Conservation (phyloP, 192 early-diverging fungal genomes). For the Backusella tuberculispora region DNA sequence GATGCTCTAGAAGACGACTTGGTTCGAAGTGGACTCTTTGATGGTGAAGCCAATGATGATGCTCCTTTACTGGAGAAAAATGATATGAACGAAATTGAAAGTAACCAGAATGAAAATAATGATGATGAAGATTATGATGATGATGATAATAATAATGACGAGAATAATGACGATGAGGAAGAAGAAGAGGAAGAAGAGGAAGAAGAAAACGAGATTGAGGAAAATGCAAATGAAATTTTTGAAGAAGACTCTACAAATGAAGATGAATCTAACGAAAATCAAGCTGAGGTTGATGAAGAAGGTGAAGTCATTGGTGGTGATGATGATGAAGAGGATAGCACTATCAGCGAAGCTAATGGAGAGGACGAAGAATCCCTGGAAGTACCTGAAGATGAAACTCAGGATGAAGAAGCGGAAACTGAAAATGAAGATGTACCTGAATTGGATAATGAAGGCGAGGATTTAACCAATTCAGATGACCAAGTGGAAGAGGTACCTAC, state of each 20-base stretch:
- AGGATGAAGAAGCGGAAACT: neutral
- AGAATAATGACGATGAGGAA: neutral
- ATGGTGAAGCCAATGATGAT: neutral
- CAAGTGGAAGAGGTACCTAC: neutral
- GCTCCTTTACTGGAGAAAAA: neutral
- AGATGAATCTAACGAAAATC: neutral
- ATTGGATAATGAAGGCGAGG: conserved; percentile 12
- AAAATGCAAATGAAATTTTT: conserved; percentile 7
- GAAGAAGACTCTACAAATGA: neutral
- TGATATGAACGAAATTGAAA: neutral
- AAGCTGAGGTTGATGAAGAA: neutral
- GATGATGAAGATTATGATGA: neutral
- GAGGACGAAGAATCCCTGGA: neutral
- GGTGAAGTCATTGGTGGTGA: neutral
- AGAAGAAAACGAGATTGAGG: neutral
- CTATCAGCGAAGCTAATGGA: neutral
- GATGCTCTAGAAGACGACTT: neutral
- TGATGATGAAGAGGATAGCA: neutral
- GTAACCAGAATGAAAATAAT: neutral
- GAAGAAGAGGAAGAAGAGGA: neutral
- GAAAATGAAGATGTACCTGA: neutral
- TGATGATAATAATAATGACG: neutral
- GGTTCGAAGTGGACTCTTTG: neutral
- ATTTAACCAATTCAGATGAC: neutral
- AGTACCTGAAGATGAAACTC: neutral